Conservation (phyloP, 1,284 basidiomycete species). For the Cronartium ribicola region DNA sequence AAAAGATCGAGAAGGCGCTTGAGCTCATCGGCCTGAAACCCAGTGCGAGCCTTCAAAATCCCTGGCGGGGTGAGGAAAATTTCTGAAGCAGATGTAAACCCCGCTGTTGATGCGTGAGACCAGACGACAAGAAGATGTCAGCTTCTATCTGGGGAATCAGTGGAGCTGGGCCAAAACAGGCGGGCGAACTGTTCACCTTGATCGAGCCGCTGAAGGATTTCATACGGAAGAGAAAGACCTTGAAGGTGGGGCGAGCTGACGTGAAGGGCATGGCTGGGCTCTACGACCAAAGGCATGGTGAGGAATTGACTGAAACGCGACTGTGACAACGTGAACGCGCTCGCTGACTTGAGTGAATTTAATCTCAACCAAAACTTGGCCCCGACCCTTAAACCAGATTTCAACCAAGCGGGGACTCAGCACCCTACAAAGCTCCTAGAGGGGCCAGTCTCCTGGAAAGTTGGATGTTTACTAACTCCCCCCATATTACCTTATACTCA, state of each 20-base stretch:
- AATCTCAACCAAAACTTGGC: too few species aligned
- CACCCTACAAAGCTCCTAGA: too few species aligned
- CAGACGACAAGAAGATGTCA: too few species aligned
- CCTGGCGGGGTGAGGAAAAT: constrained; percentile 49
- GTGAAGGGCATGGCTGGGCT: constrained; percentile 37
- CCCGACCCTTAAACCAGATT: too few species aligned
- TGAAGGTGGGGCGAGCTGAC: constrained; percentile 15
- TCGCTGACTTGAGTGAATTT: too few species aligned
- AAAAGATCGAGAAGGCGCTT: constrained; percentile 27
- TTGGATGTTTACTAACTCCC: too few species aligned
- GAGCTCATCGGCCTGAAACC: constrained; percentile 43
- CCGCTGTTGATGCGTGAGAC: constrained; percentile 44
- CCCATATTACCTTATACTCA: too few species aligned
- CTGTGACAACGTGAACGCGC: too few species aligned
- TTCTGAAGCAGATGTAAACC: constrained; percentile 49
- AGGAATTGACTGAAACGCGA: background rate
- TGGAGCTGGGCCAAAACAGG: too few species aligned
- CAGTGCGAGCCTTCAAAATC: constrained; percentile 49
- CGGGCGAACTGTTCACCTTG: constrained; percentile 7
- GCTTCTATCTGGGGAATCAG: too few species aligned
- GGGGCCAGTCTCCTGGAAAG: too few species aligned
- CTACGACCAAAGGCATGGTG: constrained; percentile 29
- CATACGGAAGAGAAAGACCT: background rate
- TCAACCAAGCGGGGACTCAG: too few species aligned
- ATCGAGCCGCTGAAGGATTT: constrained; percentile 21